These are phyloP conservation scores for Xylariaceae sp. DNA, from an alignment of 2,329 filamentous ascomycete species.

Conservation along the genomic window DNA sequence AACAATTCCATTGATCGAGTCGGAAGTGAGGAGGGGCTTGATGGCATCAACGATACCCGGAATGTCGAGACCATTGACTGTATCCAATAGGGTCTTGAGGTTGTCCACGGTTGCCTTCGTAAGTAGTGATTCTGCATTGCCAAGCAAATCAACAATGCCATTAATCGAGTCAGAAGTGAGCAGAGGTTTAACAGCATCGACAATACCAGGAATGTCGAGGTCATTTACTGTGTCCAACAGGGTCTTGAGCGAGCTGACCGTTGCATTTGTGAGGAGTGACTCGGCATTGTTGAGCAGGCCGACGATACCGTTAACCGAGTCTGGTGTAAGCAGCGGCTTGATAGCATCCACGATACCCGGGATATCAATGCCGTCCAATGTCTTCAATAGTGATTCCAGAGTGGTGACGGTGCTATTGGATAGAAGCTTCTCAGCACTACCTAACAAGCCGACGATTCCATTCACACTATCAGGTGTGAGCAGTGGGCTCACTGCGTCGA, in stretches of 20 bases:
- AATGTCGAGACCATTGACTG: too few relatives aligned
- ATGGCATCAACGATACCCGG: too few relatives aligned
- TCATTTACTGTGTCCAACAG: constrained; percentile 29
- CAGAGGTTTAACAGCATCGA: constrained; percentile 35
- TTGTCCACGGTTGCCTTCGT: constrained; percentile 26
- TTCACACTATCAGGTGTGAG: constrained; percentile 33
- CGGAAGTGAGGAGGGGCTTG: constrained; percentile 6
- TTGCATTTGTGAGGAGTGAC: constrained; percentile 18
- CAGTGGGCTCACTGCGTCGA: constrained; percentile 35
- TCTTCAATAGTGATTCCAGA: constrained; percentile 21
- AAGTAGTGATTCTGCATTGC: constrained; percentile 30
- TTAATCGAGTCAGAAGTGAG: constrained; percentile 32
- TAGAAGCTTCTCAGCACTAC: constrained; percentile 28
- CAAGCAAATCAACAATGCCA: constrained; percentile 28
- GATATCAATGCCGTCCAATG: constrained; percentile 34
- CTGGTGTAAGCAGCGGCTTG: constrained; percentile 30
- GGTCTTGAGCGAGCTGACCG: too few relatives aligned
- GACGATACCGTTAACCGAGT: constrained; percentile 27
- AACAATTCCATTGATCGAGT: constrained; percentile 17
- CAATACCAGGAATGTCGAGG: constrained; percentile 34
- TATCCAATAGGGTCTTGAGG: constrained; percentile 20
- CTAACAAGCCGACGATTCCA: constrained; percentile 23
- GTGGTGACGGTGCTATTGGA: constrained; percentile 20
- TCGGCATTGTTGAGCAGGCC: constrained; percentile 23
- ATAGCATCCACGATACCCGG: constrained; percentile 23